These are phyloP conservation scores for Curvularia sp. DNA, from an alignment of 2,329 filamentous ascomycete genomes.

Conservation along the genomic window DNA sequence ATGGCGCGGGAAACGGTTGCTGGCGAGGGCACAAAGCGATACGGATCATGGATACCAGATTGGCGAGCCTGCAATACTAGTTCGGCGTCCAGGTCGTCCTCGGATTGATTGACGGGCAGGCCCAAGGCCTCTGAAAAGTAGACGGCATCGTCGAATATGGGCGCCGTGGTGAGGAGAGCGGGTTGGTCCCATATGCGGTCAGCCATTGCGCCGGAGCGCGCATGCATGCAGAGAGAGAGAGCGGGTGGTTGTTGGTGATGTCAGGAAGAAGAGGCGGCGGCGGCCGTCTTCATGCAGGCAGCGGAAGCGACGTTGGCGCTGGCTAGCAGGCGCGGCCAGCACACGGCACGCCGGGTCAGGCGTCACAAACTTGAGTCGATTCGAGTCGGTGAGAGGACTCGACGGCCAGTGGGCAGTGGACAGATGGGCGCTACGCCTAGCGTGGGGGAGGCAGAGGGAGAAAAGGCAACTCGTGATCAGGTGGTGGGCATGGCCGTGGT, in stretches of 20 bases:
- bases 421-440: slow-evolving; percentile 12
- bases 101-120: slow-evolving; percentile 34
- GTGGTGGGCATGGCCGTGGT: slow-evolving; percentile 2
- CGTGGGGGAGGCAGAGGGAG: background rate
- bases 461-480: slow-evolving; percentile 9
- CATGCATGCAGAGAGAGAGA: slow-evolving; percentile 31
- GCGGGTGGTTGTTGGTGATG: slow-evolving; percentile 26
- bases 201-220: slow-evolving; percentile 45
- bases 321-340: slow-evolving; percentile 5
- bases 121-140: slow-evolving; percentile 43
- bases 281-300: slow-evolving; percentile 26
- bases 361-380: slow-evolving; percentile 12
- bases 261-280: slow-evolving; percentile 21
- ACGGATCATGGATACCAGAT: slow-evolving; percentile 44
- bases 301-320: slow-evolving; percentile 18
- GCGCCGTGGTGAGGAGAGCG: slow-evolving; percentile 35
- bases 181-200: slow-evolving; percentile 31
- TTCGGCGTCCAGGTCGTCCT: slow-evolving; percentile 43
- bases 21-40: slow-evolving; percentile 37
- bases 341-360: slow-evolving; percentile 14
- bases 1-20: slow-evolving; percentile 37
- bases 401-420: background rate
- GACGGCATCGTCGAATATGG: slow-evolving; percentile 46
- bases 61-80: slow-evolving; percentile 38
- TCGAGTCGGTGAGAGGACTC: slow-evolving; percentile 13